A percentile compares a stretch with the other conserved stretches of the same genome.
phyloP scores from a whole-genome alignment of 2,329 filamentous ascomycete species.

The Verticillium nonalfalfae region DNA sequence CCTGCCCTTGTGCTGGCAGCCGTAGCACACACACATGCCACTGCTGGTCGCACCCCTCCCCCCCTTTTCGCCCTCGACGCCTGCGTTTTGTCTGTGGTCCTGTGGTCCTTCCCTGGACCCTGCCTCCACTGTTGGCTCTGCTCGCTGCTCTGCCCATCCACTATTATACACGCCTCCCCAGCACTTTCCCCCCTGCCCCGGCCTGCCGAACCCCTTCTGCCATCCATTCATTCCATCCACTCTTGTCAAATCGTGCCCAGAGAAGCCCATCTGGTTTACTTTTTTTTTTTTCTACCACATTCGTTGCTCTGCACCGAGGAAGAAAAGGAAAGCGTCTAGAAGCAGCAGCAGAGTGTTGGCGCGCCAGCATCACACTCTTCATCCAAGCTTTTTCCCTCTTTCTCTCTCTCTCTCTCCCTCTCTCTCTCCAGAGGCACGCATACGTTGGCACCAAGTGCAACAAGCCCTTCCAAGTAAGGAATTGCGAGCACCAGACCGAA shows the following conservation, averaged over 20 bases:
- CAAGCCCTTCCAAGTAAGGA: neutral
- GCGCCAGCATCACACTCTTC: neutral
- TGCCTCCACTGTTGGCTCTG: neutral
- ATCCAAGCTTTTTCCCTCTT: no score
- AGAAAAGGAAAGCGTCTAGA: neutral
- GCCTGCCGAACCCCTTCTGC: neutral
- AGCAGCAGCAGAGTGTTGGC: neutral
- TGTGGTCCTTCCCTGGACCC: neutral
- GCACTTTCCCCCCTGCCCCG: neutral
- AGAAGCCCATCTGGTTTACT: neutral
- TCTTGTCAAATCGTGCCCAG: neutral
- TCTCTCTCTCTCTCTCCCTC: no score
- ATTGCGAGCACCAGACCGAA: neutral
- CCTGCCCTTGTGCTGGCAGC: neutral
- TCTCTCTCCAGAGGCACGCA: no score
- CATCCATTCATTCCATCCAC: neutral
- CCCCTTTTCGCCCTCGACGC: neutral
- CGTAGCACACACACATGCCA: no score
- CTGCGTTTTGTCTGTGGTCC: neutral
- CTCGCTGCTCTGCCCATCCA: neutral
- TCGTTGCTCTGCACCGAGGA: neutral
- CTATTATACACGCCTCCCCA: neutral
- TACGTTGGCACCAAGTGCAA: neutral
- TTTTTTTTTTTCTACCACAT: neutral
- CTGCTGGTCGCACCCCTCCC: constrained; percentile 3